Evolutionary conservation across 441 rosid genomes (phyloP), one percentile per base, ranked within the genome.

Genomic region (Croton setiger): DNA sequence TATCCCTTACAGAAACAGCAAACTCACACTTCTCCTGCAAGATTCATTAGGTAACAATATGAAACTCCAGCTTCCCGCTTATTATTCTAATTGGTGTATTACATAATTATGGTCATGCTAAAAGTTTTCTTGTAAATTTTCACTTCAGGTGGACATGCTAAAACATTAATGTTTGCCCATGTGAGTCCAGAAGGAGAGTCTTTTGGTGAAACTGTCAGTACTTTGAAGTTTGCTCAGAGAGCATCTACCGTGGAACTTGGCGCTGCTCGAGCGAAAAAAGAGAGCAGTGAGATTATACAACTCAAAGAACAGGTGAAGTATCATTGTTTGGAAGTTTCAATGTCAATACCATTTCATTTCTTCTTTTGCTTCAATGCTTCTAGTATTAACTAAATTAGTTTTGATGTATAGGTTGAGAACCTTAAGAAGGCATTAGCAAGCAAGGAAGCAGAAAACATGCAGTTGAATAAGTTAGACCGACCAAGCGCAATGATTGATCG

Each of bases 1-100:
- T 78, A 74, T 95, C 72, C 99, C 99, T 41, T 95, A 95, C 82
- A 74, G 97, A 68, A 90, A 95, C 87, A 95, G 99, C 98, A 95
- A 95, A 73, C 89, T 95, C 68, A 95, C 98, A 5, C 98, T 87
- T 68, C 85, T 94, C 43, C 83, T 95, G 76, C 99, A 95, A 82
- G 98, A 90, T 75, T 88, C 99, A 37, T 80, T 94, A 81, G 98
- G 98, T 92, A 71, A 44, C 64, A 41, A 71, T 67, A 56, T 70
- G 59, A 33, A 51, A 51, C 39, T 74, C 9, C 53, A 15, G 63
- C 35, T 68, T 58, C 48, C 43, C 47, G 56, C 61, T 43, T 48
- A 1, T 60, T 23, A 44, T n/a, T 44, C 53, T 23, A 4, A 21
- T 47, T 53, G 36, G 12, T 7, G 11, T 67, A 27, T 47, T 14